Base-by-base conservation (phyloP, 176 grass and related monocot species). In the Oryza longistaminata region DNA sequence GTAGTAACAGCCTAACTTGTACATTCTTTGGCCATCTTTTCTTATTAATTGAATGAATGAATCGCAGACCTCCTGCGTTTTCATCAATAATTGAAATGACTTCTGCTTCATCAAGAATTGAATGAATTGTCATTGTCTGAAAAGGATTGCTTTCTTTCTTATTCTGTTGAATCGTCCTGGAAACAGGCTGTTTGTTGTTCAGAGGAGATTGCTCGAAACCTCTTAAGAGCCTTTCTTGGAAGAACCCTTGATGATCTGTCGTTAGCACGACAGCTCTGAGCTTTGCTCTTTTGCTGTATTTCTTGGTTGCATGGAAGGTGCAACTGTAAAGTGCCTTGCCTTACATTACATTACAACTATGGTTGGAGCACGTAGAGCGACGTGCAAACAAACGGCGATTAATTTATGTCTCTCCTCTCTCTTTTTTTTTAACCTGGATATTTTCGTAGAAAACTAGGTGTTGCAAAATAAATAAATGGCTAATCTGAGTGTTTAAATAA, bases 1-100 rank as follows among this genome's bases (percentile, higher is more conserved):
- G 68, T 87, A 87, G 68, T 83, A 87, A 75, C 79, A 83, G 46
- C 75, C 84, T 74, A 77, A 83, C 74, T 69, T 87, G 84, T 87
- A 83, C 80, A 83, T 79, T 68, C 80, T 76, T 68, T n/a, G n/a
- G 50, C 13, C 62, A 26, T 66, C 67, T 43, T 64, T 6, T 15
- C 29, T 25, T 35, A 82, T 78, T 79, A 33, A 72, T 74, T 44
- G 60, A 68, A 48, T 83, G 60, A 68, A 48, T 83, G 68, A 68
- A 68, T 83, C 68, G 74, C 73, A 86, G 79, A 60, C 37, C 73
- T 90, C 73, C 52, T 82, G 78, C 44, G 73, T 34, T 83, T 78
- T 58, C 26, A 1, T 55, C 15, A 31, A 43, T 9, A 43, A 43
- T 43, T 43, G 42, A 43, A 40, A 58, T 22, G 12, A 50, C 27